These are phyloP conservation scores for Helianthus annuus DNA, from an alignment of 129 eudicot genomes.

Conservation along the genomic window DNA sequence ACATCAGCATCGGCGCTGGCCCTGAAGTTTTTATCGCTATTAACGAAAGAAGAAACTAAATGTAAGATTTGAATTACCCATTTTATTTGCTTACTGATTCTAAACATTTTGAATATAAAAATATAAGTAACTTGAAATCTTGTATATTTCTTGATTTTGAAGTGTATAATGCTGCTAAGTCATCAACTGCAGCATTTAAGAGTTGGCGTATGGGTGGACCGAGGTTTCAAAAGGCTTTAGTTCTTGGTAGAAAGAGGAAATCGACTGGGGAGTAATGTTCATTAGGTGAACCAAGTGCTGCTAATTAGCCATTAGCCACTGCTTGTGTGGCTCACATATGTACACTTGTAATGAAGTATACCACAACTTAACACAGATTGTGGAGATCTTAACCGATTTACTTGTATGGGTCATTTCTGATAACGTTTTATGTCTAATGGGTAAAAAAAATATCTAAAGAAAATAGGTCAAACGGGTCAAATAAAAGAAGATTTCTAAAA, in stretches of 20 bases:
- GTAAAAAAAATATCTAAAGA: not conserved
- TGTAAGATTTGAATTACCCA: constrained; percentile 44
- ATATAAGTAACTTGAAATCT: not conserved
- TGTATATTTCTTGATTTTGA: constrained; percentile 21
- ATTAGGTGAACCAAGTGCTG: constrained; percentile 2
- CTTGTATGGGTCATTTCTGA: not conserved
- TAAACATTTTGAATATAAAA: not conserved
- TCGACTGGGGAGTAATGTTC: constrained; percentile 49
- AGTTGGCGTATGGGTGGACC: constrained; percentile 50
- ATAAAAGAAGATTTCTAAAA: not conserved
- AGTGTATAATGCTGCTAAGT: constrained; percentile 91
- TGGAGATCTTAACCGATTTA: not conserved
- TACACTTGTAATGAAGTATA: constrained; percentile 7
- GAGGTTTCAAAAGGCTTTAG: constrained; percentile 50
- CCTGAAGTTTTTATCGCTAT: constrained; percentile 59
- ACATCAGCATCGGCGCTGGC: constrained; percentile 58
- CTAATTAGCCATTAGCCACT: not conserved
- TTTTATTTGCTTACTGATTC: not conserved
- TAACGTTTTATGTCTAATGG: not conserved
- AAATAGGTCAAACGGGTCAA: not conserved
- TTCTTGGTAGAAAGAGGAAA: constrained; percentile 90
- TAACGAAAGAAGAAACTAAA: constrained; percentile 86
- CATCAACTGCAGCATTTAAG: constrained; percentile 72
- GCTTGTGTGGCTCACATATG: too few relatives aligned
- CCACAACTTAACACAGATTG: constrained; percentile 1